These are phyloP conservation scores for Isatis tinctoria DNA, from an alignment of 345 rosid species.

Conservation along the genomic window DNA sequence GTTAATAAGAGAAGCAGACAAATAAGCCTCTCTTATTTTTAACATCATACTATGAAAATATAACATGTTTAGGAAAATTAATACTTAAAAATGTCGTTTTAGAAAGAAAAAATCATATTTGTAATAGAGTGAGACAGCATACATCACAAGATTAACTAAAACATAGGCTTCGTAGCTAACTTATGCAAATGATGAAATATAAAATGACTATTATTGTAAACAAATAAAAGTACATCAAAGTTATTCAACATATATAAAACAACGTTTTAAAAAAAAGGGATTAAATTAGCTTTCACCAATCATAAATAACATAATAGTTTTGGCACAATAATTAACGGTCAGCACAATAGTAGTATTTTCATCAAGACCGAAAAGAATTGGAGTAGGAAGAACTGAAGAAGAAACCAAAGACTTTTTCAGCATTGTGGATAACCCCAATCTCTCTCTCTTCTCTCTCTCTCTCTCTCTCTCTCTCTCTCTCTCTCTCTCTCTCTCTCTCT, in stretches of 20 bases:
- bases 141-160: not conserved
- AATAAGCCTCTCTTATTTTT: not conserved
- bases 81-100: not conserved
- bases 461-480: not conserved
- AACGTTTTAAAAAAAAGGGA: too few relatives aligned
- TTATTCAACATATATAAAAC: too few relatives aligned
- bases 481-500: not conserved
- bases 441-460: not conserved
- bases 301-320: not conserved
- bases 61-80: not conserved
- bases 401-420: conserved; percentile 16
- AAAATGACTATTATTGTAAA: too few relatives aligned
- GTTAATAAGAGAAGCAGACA: conserved; percentile 13
- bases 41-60: not conserved
- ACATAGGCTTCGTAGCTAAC: not conserved
- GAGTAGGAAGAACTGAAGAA: conserved; percentile 25
- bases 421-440: conserved; percentile 24
- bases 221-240: too few relatives aligned
- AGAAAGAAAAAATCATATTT: not conserved
- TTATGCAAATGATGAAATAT: not conserved
- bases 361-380: conserved; percentile 1
- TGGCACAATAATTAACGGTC: not conserved
- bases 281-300: not conserved
- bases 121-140: not conserved
- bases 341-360: conserved; percentile 21